Evolutionary conservation across 2,329 filamentous ascomycete genomes (phyloP).

Genomic region (Beauveria australis): DNA sequence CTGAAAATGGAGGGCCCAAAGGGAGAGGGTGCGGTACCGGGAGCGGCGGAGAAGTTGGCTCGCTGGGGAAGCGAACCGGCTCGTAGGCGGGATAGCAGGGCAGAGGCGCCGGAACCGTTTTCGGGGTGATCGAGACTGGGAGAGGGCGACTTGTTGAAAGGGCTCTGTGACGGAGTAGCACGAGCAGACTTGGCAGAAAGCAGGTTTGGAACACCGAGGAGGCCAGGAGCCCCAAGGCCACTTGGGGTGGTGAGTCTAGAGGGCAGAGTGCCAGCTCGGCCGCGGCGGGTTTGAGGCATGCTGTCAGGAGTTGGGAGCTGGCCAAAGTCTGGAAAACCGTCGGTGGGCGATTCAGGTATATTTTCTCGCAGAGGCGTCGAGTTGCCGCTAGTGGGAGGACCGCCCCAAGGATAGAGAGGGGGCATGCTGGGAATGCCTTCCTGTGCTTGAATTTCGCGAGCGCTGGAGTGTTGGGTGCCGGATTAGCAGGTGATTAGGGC

Average conservation of each 20-base stretch:
- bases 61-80: constrained; percentile 93
- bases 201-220: constrained; percentile 46
- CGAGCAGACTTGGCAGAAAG: constrained; percentile 68
- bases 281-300: constrained; percentile 64
- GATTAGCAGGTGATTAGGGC: neutral
- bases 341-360: constrained; percentile 92
- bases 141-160: constrained; percentile 62
- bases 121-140: constrained; percentile 43
- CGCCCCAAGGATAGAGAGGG: constrained; percentile 75
- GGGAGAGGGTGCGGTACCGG: constrained; percentile 47
- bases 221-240: constrained; percentile 40
- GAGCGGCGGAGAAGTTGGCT: constrained; percentile 55
- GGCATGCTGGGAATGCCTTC: constrained; percentile 68
- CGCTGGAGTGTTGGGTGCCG: constrained; percentile 44
- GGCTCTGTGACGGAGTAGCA: constrained; percentile 77
- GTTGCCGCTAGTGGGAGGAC: constrained; percentile 90
- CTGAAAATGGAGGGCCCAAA: constrained; percentile 90
- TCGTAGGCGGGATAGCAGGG: constrained; percentile 74
- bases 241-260: constrained; percentile 81
- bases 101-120: constrained; percentile 58
- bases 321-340: constrained; percentile 88
- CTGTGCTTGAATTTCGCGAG: constrained; percentile 93
- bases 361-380: constrained; percentile 94
- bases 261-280: constrained; percentile 90
- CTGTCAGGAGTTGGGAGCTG: constrained; percentile 59